Conservation (phyloP, 192 early-diverging fungal genomes). For the Chytriomyces confervae region DNA sequence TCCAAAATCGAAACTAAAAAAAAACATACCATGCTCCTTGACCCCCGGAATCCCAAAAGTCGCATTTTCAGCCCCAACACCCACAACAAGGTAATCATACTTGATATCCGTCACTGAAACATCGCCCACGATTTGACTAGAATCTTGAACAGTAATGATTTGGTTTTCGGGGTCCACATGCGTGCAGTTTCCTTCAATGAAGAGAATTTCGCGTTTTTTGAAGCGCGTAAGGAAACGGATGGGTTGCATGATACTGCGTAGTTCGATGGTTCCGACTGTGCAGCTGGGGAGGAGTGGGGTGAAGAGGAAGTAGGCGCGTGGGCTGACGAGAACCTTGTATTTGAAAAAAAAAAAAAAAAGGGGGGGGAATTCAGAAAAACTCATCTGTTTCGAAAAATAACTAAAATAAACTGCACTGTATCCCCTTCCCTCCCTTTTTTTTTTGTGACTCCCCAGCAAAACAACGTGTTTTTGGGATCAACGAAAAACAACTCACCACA, state of each 20-base stretch:
- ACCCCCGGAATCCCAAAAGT: slow-evolving; percentile 86
- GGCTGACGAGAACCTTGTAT: slow-evolving; percentile 60
- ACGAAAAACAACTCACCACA: slow-evolving; percentile 39
- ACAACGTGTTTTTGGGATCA: too few species aligned
- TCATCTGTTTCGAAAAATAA: too few species aligned
- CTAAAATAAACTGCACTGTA: too few species aligned
- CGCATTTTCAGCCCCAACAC: slow-evolving; percentile 76
- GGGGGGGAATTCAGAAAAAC: too few species aligned
- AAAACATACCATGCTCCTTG: slow-evolving; percentile 51
- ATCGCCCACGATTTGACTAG: slow-evolving; percentile 71
- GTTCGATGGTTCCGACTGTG: slow-evolving; percentile 89
- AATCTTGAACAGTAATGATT: slow-evolving; percentile 76
- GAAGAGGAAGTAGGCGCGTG: slow-evolving; percentile 89
- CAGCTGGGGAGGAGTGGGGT: slow-evolving; percentile 60
- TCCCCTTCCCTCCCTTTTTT: too few species aligned
- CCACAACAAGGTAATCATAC: slow-evolving; percentile 81
- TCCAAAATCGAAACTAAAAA: too few species aligned
- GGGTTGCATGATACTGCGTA: slow-evolving; percentile 85
- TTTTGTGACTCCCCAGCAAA: too few species aligned
- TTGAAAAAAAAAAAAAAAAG: too few species aligned
- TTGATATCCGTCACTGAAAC: slow-evolving; percentile 62
- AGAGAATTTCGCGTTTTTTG: slow-evolving; percentile 83
- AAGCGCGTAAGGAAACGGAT: slow-evolving; percentile 87
- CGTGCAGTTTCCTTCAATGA: slow-evolving; percentile 89
- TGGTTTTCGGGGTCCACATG: slow-evolving; percentile 82